Evolutionary conservation across 164 flowering plant species (phyloP).

Genomic region (Liriodendron chinense): DNA sequence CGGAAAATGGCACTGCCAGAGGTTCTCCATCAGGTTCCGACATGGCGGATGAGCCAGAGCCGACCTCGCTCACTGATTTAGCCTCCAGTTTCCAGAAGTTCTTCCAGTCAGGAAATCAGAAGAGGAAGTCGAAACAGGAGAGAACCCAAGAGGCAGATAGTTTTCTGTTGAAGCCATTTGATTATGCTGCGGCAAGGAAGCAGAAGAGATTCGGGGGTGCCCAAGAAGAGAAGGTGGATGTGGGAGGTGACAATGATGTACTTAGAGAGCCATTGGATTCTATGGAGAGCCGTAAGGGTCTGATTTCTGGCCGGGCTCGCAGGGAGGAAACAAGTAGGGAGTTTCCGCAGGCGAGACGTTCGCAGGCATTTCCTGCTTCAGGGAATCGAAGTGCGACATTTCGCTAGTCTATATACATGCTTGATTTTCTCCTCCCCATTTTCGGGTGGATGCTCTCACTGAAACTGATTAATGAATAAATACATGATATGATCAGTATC

Average conservation of each 20-base stretch:
- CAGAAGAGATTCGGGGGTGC: slow-evolving; percentile 39
- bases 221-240: slow-evolving; percentile 4
- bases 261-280: slow-evolving; percentile 10
- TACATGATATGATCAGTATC: no score
- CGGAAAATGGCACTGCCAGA: not conserved
- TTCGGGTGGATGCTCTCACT: no score
- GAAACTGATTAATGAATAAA: no score
- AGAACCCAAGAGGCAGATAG: not conserved
- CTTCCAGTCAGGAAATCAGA: slow-evolving; percentile 31
- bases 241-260: slow-evolving; percentile 15
- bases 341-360: slow-evolving; percentile 48
- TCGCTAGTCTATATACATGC: slow-evolving; percentile 12
- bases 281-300: slow-evolving; percentile 29
- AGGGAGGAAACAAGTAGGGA: slow-evolving; percentile 36
- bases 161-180: slow-evolving; percentile 56
- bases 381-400: slow-evolving; percentile 86
- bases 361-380: slow-evolving; percentile 84
- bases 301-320: slow-evolving; percentile 10
- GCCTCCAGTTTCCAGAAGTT: slow-evolving; percentile 63
- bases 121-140: slow-evolving; percentile 15
- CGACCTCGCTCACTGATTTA: slow-evolving; percentile 54
- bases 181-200: slow-evolving; percentile 72
- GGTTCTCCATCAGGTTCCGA: slow-evolving; percentile 10
- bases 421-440: no score
- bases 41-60: slow-evolving; percentile 40